phyloP scores from a whole-genome alignment of 2,329 filamentous ascomycete genomes.

The Arthroderma sp. region DNA sequence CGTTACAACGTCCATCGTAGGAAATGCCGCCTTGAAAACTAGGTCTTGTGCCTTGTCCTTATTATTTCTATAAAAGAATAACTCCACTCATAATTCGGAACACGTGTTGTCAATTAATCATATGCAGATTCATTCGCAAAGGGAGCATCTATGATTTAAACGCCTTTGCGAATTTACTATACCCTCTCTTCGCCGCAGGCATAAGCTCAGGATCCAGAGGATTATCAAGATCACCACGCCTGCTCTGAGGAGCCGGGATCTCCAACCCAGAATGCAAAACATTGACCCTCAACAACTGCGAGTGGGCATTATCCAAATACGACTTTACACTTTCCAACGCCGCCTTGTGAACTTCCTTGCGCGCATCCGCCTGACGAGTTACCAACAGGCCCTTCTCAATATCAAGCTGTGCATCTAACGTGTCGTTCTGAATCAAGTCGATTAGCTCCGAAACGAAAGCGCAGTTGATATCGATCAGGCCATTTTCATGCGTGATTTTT shows the following conservation, averaged over 20 bases:
- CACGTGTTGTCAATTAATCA: too few relatives aligned
- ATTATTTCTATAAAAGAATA: too few relatives aligned
- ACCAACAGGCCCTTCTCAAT: conserved; percentile 69
- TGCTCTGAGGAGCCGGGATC: conserved; percentile 31
- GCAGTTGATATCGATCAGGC: conserved; percentile 11
- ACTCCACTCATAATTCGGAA: too few relatives aligned
- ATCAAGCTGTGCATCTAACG: conserved; percentile 69
- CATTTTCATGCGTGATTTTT: conserved; percentile 43
- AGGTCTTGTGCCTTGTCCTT: too few relatives aligned
- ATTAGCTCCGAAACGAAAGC: conserved; percentile 51
- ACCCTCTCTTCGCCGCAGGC: too few relatives aligned
- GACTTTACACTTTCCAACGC: conserved; percentile 54
- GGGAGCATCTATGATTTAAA: too few relatives aligned
- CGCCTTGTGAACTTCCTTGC: conserved; percentile 55
- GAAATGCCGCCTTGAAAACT: too few relatives aligned
- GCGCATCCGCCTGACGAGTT: conserved; percentile 52
- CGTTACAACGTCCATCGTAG: too few relatives aligned
- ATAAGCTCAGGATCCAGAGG: too few relatives aligned
- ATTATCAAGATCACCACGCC: too few relatives aligned
- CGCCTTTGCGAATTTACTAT: too few relatives aligned
- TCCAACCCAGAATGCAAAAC: conserved; percentile 64
- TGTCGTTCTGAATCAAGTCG: conserved; percentile 58
- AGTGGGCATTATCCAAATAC: conserved; percentile 61
- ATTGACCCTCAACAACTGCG: conserved; percentile 66
- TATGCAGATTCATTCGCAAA: too few relatives aligned